phyloP scores from a whole-genome alignment of 2,329 filamentous ascomycete species.

The Paecilomyces formosus region DNA sequence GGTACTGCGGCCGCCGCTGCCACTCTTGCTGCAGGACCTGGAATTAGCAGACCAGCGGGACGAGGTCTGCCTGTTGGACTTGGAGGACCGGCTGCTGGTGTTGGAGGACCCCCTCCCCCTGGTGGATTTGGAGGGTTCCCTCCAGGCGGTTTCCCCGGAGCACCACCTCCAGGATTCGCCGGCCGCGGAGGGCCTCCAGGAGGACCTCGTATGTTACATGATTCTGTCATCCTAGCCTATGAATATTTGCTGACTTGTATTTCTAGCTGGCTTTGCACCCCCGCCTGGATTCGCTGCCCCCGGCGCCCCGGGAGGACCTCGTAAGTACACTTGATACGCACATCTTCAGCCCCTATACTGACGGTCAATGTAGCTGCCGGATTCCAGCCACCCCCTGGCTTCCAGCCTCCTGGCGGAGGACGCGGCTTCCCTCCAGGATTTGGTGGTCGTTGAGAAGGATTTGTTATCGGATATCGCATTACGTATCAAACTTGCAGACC shows the following conservation, averaged over 20 bases:
- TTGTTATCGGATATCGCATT: slow-evolving; percentile 13
- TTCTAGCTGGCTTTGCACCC: slow-evolving; percentile 39
- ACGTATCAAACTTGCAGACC: slow-evolving; percentile 13
- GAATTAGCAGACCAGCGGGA: slow-evolving; percentile 84
- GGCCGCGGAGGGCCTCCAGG: slow-evolving; percentile 44
- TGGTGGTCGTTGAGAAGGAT: slow-evolving; percentile 32
- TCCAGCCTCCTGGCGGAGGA: slow-evolving; percentile 59
- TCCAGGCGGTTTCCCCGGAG: slow-evolving; percentile 46
- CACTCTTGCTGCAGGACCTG: slow-evolving; percentile 72
- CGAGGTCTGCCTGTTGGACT: slow-evolving; percentile 76
- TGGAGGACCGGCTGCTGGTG: slow-evolving; percentile 80
- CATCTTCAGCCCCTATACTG: slow-evolving; percentile 7
- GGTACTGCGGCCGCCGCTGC: slow-evolving; percentile 51
- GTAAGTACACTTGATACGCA: slow-evolving; percentile 27
- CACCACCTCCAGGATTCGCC: slow-evolving; percentile 42
- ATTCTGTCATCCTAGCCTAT: neutral
- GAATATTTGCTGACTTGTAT: slow-evolving; percentile 12
- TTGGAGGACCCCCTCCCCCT: slow-evolving; percentile 68
- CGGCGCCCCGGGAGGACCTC: slow-evolving; percentile 31
- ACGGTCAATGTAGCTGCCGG: slow-evolving; percentile 36
- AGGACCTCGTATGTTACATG: slow-evolving; percentile 44
- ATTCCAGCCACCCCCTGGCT: slow-evolving; percentile 60
- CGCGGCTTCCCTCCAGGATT: slow-evolving; percentile 46
- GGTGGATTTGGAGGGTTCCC: slow-evolving; percentile 46
- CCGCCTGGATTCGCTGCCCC: slow-evolving; percentile 41